Base-by-base conservation (phyloP, 352 stramenopile genomes). In the Hyaloperonospora arabidopsidis region DNA sequence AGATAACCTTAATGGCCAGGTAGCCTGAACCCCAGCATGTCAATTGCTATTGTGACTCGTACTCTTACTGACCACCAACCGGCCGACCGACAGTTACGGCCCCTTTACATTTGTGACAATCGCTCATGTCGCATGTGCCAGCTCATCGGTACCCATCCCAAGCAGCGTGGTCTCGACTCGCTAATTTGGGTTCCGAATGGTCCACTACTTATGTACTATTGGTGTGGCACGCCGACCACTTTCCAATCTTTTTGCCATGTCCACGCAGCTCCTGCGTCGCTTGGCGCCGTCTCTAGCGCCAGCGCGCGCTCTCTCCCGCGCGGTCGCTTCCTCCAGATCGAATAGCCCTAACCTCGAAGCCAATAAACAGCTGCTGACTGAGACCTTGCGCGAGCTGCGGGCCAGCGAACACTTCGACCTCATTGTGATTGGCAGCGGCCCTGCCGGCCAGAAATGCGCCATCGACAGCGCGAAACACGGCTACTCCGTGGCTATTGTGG, bases 371-470 rank as follows among this genome's bases (percentile, higher is more conserved):
- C 58, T 70, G 45, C 62, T 93, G 41, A 78, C 59, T 40, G 67
- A 90, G 46, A 78, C 86, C 58, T 68, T 93, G 18, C 79, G 76
- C 43, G 79, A 91, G 45, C 67, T 95, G 44, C 84, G 84, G 44
- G 82, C 81, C 41, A 92, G 80, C 56, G 82, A 92, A 49, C 83
- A 95, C 63, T 94, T 93, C 59, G 84, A 94, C 53, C 57, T 93
- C 32, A 92, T 96, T 56, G 86, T 96, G 35, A 90, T 95, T 51
- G 87, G 87, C 63, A 93, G 79, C 45, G 87, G 87, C 0, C 87
- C 87, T 0, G 83, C 87, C 7, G 87, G 84, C 25, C 85, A 95
- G 64, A 95, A 94, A 59, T 96, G 87, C 48, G 87, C 87, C 32
- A 90, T 95, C 45, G 87, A 96, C 59, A 86, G 79, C 58, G 84